Conservation (phyloP, 1,284 basidiomycete genomes). For the Cryptococcus sp. region DNA sequence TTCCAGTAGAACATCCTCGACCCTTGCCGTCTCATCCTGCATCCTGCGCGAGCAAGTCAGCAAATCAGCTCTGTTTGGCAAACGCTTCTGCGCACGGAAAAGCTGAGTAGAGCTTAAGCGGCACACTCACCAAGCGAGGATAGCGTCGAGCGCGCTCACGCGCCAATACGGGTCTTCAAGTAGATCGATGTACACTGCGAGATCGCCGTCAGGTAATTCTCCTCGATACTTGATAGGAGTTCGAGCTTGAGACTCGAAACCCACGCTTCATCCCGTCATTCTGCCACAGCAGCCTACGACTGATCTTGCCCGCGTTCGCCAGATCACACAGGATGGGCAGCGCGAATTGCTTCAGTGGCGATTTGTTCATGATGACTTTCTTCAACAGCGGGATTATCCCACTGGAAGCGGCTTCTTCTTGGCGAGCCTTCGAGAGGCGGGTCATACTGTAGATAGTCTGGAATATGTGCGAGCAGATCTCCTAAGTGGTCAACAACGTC, state of each 20-base stretch:
- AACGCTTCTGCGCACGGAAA: too few relatives aligned
- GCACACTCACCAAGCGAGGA: slow-evolving; percentile 75
- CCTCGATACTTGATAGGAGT: not conserved
- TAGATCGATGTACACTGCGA: slow-evolving; percentile 74
- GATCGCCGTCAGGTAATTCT: slow-evolving; percentile 10
- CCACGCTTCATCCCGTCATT: slow-evolving; percentile 69
- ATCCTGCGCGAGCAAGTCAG: slow-evolving; percentile 62
- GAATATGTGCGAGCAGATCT: slow-evolving; percentile 79
- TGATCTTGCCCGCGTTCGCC: slow-evolving; percentile 88
- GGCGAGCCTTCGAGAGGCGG: slow-evolving; percentile 86
- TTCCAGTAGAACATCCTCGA: slow-evolving; percentile 84
- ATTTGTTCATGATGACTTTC: slow-evolving; percentile 79
- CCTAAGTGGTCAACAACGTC: slow-evolving; percentile 57
- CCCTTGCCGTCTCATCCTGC: slow-evolving; percentile 89
- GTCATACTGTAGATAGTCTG: slow-evolving; percentile 94
- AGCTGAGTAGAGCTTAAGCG: not conserved
- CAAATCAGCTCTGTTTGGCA: too few relatives aligned
- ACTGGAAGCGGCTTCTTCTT: slow-evolving; percentile 94
- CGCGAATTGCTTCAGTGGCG: slow-evolving; percentile 93
- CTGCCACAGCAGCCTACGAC: slow-evolving; percentile 83
- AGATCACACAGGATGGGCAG: slow-evolving; percentile 94
- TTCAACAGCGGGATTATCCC: slow-evolving; percentile 91
- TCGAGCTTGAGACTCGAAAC: not conserved
- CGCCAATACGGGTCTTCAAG: slow-evolving; percentile 94
- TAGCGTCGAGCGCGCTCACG: slow-evolving; percentile 85